Evolutionary conservation across 805 yeast species (phyloP), one percentile per base, ranked within the genome.

Genomic region (Candida caryicola): DNA sequence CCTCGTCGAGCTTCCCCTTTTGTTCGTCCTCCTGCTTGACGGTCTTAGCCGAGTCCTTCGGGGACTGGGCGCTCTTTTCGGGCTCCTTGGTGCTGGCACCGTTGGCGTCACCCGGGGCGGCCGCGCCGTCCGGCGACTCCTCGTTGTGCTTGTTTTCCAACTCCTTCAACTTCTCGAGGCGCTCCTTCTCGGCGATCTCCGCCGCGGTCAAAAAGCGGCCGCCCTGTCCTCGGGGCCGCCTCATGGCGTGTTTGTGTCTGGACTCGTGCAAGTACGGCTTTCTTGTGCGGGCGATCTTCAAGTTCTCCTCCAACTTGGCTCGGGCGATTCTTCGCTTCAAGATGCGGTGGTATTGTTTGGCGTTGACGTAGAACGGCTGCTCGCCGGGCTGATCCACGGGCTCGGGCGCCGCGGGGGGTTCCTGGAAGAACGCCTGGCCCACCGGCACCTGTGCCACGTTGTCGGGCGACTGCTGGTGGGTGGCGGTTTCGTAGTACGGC

Each of bases 191-290:
- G 3, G 74, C 74, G 33, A 69, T 69, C 47, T 69, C 75, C 5
- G 96, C 95, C 10, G 98, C 96, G 1, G 99, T 93, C 43, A 93
- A 65, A 50, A 93, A 93, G 44, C 99, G 73, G 5, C 99, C 99
- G 23, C 99, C 99, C 66, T 93, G 98, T 18, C 99, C 99, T 51
- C 99, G 79, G 12, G 99, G 98, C 59, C 99, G 77, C 57, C 98
- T 77, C 99, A 93, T 93, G 2, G 99, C 99, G 60, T 93, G 99
- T 59, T 93, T 91, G 60, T 93, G 99, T 52, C 99, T 76, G 14
- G 96, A 87, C 62, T 93, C 99, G 58, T 93, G 99, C 34, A 93
- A 62, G 61, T 95, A 91, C 9, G 98, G 97, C 57, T 84, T 83
- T 52, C 98, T 78, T 13, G 95, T 95, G 46, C 95, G 76, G 13